Conservation (phyloP, 2,329 filamentous ascomycete species). For the Pseudogymnoascus sp. region DNA sequence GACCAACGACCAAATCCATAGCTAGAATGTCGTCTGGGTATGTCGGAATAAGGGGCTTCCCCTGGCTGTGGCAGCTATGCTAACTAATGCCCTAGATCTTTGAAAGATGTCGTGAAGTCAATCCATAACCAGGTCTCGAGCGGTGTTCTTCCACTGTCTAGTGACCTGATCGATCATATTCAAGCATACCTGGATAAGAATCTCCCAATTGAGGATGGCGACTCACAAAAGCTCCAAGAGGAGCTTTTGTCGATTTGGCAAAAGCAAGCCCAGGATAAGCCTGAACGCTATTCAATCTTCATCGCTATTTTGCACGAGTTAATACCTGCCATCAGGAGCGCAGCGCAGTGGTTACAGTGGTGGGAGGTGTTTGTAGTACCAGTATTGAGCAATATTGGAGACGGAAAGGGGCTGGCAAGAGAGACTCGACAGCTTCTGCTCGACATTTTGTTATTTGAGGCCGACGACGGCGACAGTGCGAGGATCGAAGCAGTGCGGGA, state of each 20-base stretch:
- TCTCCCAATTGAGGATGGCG: slow-evolving; percentile 57
- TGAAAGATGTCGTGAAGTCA: slow-evolving; percentile 55
- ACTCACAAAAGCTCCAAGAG: slow-evolving; percentile 65
- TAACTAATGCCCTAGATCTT: slow-evolving; percentile 19
- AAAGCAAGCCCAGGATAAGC: slow-evolving; percentile 51
- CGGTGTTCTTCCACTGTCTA: slow-evolving; percentile 55
- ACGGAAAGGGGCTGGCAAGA: slow-evolving; percentile 55
- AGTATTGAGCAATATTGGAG: slow-evolving; percentile 47
- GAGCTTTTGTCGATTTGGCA: slow-evolving; percentile 63
- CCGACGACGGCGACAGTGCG: slow-evolving; percentile 43
- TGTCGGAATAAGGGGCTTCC: not conserved
- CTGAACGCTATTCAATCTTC: slow-evolving; percentile 58
- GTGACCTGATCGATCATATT: slow-evolving; percentile 55
- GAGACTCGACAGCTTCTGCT: slow-evolving; percentile 60
- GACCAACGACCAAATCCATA: not conserved
- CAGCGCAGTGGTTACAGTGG: slow-evolving; percentile 61
- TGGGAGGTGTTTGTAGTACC: slow-evolving; percentile 58
- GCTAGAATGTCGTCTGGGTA: slow-evolving; percentile 5
- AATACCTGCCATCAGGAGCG: slow-evolving; percentile 55
- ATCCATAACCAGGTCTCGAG: slow-evolving; percentile 44
- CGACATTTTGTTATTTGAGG: slow-evolving; percentile 56
- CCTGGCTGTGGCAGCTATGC: not conserved
- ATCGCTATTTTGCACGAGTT: slow-evolving; percentile 59
- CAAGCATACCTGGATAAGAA: slow-evolving; percentile 62
- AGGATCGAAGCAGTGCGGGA: slow-evolving; percentile 38